A percentile compares a stretch with the other conserved stretches of the same genome.
phyloP scores from a whole-genome alignment of 108 stramenopile species.

The Discostella stelligeroides region DNA sequence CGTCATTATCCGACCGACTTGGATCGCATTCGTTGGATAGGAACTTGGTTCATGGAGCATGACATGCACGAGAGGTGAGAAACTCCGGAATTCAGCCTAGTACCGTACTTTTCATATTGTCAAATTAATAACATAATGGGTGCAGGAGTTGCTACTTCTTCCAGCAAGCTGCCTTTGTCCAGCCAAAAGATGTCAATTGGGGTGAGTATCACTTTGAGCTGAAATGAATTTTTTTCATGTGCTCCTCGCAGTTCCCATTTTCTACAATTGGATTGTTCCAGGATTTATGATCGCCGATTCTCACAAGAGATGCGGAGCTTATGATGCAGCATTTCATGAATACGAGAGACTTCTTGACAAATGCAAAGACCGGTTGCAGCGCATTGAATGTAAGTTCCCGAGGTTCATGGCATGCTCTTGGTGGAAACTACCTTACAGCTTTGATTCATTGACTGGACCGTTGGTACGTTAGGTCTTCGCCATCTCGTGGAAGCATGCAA shows the following conservation, averaged over 20 bases:
- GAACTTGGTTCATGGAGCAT: conserved; percentile 87
- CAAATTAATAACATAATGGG: background rate
- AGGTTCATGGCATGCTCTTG: background rate
- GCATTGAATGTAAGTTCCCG: conserved; percentile 58
- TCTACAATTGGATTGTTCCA: background rate
- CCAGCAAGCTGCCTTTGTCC: conserved; percentile 78
- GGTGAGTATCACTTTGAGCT: conserved; percentile 20
- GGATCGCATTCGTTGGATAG: conserved; percentile 87
- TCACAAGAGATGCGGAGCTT: conserved; percentile 72
- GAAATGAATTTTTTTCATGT: background rate
- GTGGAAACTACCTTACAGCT: background rate
- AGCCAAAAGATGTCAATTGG: conserved; percentile 92
- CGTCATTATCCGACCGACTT: conserved; percentile 85
- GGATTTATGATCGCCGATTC: conserved; percentile 82
- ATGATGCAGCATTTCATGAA: conserved; percentile 59
- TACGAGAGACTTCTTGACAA: conserved; percentile 77
- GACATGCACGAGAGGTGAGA: conserved; percentile 90
- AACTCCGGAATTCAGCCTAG: background rate
- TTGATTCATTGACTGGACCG: conserved; percentile 8
- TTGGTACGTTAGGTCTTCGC: conserved; percentile 42
- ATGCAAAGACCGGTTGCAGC: conserved; percentile 63
- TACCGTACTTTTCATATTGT: background rate
- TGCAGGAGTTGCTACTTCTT: conserved; percentile 61
- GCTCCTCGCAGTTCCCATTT: background rate
- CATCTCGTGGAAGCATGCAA: conserved; percentile 64